A percentile compares a stretch with the other conserved stretches of the same genome.
These are phyloP conservation scores for Astrocystis sublimbata DNA, from an alignment of 495 filamentous ascomycete genomes.

Conservation along the genomic window DNA sequence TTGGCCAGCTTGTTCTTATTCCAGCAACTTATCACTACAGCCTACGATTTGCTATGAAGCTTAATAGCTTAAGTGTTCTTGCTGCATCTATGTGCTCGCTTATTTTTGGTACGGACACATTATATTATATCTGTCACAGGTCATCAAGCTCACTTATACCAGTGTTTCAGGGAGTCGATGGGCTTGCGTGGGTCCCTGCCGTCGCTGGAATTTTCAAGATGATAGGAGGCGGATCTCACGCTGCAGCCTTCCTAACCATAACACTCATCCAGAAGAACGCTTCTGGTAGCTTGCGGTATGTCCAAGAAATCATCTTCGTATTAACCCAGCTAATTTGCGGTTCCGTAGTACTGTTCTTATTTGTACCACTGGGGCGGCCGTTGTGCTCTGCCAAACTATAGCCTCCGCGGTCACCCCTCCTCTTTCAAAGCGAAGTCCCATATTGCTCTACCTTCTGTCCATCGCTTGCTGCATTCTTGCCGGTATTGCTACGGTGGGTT, in stretches of 20 bases:
- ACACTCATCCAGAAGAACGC: not conserved
- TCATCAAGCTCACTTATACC: not conserved
- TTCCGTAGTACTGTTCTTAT: not conserved
- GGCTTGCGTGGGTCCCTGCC: not conserved
- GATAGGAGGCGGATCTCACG: not conserved
- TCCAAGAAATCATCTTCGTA: not conserved
- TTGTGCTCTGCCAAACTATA: not conserved
- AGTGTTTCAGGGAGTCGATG: not conserved
- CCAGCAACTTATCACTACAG: not conserved
- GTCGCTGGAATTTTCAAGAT: not conserved
- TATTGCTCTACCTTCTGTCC: not conserved
- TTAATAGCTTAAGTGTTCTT: constrained; percentile 1
- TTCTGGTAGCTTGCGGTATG: constrained; percentile 1
- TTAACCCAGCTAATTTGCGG: not conserved
- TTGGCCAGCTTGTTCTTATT: constrained; percentile 1
- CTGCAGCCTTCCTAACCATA: not conserved
- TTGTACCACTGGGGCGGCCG: not conserved
- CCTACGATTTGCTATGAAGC: not conserved
- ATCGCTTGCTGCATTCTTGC: not conserved
- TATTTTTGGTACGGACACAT: not conserved
- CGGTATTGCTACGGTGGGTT: not conserved
- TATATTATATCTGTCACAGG: not conserved
- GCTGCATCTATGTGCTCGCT: not conserved
- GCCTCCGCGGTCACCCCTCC: not conserved
- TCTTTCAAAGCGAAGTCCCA: not conserved